Percentiles rank a stretch among this genome's conserved stretches.
phyloP scores from a whole-genome alignment of 225 moss, liverwort and hornwort species.

The Rhytidiadelphus loreus region DNA sequence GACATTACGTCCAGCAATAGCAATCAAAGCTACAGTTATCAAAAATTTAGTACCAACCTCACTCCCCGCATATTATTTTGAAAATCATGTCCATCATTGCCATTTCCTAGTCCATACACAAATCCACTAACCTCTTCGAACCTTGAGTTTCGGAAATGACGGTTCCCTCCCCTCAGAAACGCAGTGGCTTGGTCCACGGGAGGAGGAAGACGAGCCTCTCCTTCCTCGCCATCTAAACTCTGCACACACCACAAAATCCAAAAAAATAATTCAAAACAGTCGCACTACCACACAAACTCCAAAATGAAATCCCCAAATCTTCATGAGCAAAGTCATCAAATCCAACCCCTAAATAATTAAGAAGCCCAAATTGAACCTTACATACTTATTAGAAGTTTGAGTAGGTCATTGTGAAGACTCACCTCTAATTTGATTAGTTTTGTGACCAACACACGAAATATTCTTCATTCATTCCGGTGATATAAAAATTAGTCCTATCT shows the following conservation, averaged over 20 bases:
- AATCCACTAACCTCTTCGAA: constrained; percentile 48
- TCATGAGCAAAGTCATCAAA: background rate
- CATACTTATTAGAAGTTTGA: background rate
- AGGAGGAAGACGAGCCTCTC: background rate
- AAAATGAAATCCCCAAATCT: background rate
- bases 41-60: background rate
- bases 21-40: background rate
- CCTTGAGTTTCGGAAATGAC: constrained; percentile 47
- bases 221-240: constrained; percentile 6
- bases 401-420: background rate
- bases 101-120: background rate
- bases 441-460: background rate
- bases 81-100: background rate
- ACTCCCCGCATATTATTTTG: background rate
- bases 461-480: background rate
- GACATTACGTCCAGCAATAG: background rate
- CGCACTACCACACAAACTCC: background rate
- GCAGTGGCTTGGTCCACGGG: background rate
- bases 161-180: constrained; percentile 35
- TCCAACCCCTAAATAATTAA: background rate
- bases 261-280: background rate
- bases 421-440: background rate
- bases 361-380: background rate
- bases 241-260: constrained; percentile 1
- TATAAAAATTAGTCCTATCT: background rate